Evolutionary conservation across 805 yeast species (phyloP), one percentile per base, ranked within the genome.

Genomic region (Metschnikowia dekortorum): DNA sequence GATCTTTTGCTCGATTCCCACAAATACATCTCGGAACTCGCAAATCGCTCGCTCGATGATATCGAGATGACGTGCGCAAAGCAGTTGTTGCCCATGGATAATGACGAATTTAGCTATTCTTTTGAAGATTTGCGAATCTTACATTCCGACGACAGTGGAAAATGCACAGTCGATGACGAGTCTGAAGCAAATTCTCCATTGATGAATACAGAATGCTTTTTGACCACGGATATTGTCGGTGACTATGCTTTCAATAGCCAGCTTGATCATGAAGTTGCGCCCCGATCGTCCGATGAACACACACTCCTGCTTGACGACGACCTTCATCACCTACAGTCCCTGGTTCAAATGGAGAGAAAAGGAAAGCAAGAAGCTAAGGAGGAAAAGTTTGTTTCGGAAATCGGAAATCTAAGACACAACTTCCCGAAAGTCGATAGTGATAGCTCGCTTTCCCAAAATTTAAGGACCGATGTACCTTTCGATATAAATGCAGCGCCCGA

Each of bases 381-480:
- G 13, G 59, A 54, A 32, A 53, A 52, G 6, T 66, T 66, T 53
- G 59, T 67, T 14, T 49, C 50, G 11, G 61, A 65, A 33, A 46
- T 65, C 31, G 55, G 59, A 44, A 67, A 68, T 48, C 46, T 68
- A 42, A 50, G 71, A 28, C 72, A 68, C 44, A 68, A 68, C 47
- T 33, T 26, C n/a, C 38, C 45, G 2, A 26, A 33, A 14, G 8
- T 33, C 29, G 45, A 42, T 26, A 33, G 31, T n/a, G 38, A 22
- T 9, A 28, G 18, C 37, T 33, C 22, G 38, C 44, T 31, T 18
- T 41, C 36, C 6, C 44, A 41, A 31, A 22, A 18, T 11, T n/a
- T 14, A 18, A 33, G 26, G 26, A 22, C 45, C 14, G 39, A 44
- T 9, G 26, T 35, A 28, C 39, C 32, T 10, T 44, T 44, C 28